Evolutionary conservation across 805 yeast genomes (phyloP), one percentile per base, ranked within the genome.

Genomic region (Spencermartinsiella europaea): DNA sequence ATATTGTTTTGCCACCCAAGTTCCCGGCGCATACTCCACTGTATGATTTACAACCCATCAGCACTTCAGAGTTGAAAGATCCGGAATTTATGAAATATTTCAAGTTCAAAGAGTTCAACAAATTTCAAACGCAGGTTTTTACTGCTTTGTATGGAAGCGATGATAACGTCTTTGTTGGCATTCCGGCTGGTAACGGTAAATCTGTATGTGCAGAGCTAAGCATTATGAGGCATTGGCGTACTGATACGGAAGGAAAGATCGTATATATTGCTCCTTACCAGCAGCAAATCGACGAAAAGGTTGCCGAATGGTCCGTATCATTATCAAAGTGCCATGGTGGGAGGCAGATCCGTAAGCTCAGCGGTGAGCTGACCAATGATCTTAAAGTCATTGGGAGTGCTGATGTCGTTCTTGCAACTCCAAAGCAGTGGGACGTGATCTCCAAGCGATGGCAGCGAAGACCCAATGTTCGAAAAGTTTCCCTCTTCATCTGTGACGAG

Each of bases 381-480:
- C 58, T 82, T 48, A 69, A 71, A 42, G 54, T 79, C 2, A 56
- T 89, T 4, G 79, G 80, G 1, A 67, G 69, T 25, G 76, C 79
- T 46, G 91, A 89, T 60, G 63, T 91, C 44, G 65, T 87, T 15
- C 63, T 91, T 12, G 79, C 87, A 3, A 88, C 97, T 0, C 95
- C 96, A 0, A 71, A 68, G 19, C 91, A 86, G 51, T 85, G 88
- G 70, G 90, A 86, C 50, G 53, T 69, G 3, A 57, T 89, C 0
- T 77, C 95, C 0, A 76, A 91, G 50, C 72, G 89, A 40, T 90
- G 98, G 98, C 81, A 81, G 54, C 84, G 81, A 52, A 72, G 95
- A 46, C 79, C 77, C 53, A 79, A 52, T 52, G 70, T 91, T 3
- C 87, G 83, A 49, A 61, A 76, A 0, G 76, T 91, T 25, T 88